A percentile compares a stretch with the other conserved stretches of the same genome.
phyloP scores from a whole-genome alignment of 1,284 basidiomycete species.

The Naganishia liquefaciens region DNA sequence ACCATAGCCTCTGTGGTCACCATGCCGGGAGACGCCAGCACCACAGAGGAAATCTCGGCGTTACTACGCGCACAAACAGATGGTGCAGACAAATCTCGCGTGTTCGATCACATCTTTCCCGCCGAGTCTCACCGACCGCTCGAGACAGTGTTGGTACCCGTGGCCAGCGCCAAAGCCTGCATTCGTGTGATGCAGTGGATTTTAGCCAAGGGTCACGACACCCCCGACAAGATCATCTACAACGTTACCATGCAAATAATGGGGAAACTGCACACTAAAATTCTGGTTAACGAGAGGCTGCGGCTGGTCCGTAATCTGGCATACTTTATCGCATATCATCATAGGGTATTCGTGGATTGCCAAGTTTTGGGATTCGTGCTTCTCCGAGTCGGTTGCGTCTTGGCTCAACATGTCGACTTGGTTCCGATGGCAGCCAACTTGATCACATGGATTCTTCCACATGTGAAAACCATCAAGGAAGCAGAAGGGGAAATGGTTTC shows the following conservation, averaged over 20 bases:
- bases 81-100: background rate
- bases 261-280: conserved; percentile 64
- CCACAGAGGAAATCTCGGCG: background rate
- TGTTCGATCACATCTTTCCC: background rate
- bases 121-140: background rate
- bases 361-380: conserved; percentile 55
- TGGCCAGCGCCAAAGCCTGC: conserved; percentile 47
- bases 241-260: conserved; percentile 75
- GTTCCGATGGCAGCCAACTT: conserved; percentile 69
- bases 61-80: background rate
- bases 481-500: conserved; percentile 14
- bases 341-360: conserved; percentile 60
- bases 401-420: conserved; percentile 71
- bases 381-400: conserved; percentile 65
- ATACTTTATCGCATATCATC: conserved; percentile 67
- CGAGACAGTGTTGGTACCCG: conserved; percentile 18
- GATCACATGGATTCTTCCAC: conserved; percentile 70
- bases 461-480: conserved; percentile 35
- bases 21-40: conserved; percentile 13
- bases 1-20: conserved; percentile 13
- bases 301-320: conserved; percentile 73
- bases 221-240: conserved; percentile 62
- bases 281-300: conserved; percentile 83
- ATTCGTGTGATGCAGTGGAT: conserved; percentile 64
- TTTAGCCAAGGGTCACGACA: background rate